Evolutionary conservation across 345 rosid genomes (phyloP).

Genomic region (Populus simonii): DNA sequence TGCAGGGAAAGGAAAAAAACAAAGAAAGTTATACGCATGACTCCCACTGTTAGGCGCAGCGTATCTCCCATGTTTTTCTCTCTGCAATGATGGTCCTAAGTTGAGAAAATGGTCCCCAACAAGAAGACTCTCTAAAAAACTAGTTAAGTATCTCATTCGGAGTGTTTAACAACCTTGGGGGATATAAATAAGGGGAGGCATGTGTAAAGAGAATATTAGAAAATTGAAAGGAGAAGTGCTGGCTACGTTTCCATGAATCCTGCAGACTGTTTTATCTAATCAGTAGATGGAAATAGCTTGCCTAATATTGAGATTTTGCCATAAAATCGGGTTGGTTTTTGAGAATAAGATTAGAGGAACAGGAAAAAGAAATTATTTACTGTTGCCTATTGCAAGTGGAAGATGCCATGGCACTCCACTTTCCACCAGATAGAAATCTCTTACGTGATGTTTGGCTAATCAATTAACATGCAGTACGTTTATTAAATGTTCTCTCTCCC

Average conservation of each 20-base stretch:
- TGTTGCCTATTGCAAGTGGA: slow-evolving; percentile 20
- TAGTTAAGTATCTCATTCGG: not conserved
- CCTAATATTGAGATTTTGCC: not conserved
- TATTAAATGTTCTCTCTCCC: not conserved
- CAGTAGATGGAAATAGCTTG: slow-evolving; percentile 26
- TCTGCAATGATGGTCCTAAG: slow-evolving; percentile 12
- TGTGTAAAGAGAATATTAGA: slow-evolving; percentile 19
- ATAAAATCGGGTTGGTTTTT: not conserved
- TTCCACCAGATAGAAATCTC: not conserved
- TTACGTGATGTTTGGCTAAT: not conserved
- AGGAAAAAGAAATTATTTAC: not conserved
- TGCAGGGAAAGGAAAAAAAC: not conserved
- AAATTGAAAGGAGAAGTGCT: slow-evolving; percentile 21
- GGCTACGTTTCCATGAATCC: slow-evolving; percentile 17
- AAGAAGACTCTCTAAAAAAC: not conserved
- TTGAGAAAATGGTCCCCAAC: slow-evolving; percentile 12
- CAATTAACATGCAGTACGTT: not conserved
- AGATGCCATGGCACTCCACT: slow-evolving; percentile 30
- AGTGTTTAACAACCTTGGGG: slow-evolving; percentile 19
- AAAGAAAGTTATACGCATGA: slow-evolving; percentile 43
- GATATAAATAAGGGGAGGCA: slow-evolving; percentile 30
- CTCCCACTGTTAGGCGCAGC: slow-evolving; percentile 61
- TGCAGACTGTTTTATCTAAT: slow-evolving; percentile 19
- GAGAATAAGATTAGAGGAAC: not conserved
- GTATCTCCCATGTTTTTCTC: slow-evolving; percentile 45